Evolutionary conservation across 164 flowering plant species (phyloP).

Genomic region (Kalanchoe fedtschenkoi): DNA sequence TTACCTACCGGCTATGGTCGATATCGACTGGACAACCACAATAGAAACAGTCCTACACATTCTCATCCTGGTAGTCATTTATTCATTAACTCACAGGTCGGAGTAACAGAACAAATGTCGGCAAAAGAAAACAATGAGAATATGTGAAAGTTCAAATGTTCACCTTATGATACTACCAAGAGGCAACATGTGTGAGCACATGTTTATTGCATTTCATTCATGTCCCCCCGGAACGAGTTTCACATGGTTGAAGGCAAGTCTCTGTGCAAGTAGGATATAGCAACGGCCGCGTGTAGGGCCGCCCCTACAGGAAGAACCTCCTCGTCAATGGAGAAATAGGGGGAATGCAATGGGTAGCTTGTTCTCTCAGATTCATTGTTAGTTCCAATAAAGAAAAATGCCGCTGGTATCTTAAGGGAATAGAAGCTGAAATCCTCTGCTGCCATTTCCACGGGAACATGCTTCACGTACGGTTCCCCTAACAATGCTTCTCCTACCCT

Average conservation of each 20-base stretch:
- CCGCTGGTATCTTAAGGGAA: conserved; percentile 58
- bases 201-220: no score
- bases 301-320: not conserved
- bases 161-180: no score
- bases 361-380: conserved; percentile 70
- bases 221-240: no score
- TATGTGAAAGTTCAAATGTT: no score
- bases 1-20: no score
- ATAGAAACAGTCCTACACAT: no score
- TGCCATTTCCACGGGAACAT: conserved; percentile 65
- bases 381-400: conserved; percentile 67
- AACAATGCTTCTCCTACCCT: conserved; percentile 46
- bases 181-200: no score
- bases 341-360: conserved; percentile 60
- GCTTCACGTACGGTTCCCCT: conserved; percentile 41
- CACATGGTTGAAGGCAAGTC: not conserved
- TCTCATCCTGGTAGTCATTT: no score
- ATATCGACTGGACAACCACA: no score
- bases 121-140: no score
- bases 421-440: conserved; percentile 96
- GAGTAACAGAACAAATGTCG: no score
- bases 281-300: conserved; percentile 1
- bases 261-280: not conserved
- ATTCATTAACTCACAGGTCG: no score
- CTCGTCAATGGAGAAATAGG: conserved; percentile 71